Evolutionary conservation across 164 flowering plant species (phyloP).

Genomic region (Aristolochia fimbriata): DNA sequence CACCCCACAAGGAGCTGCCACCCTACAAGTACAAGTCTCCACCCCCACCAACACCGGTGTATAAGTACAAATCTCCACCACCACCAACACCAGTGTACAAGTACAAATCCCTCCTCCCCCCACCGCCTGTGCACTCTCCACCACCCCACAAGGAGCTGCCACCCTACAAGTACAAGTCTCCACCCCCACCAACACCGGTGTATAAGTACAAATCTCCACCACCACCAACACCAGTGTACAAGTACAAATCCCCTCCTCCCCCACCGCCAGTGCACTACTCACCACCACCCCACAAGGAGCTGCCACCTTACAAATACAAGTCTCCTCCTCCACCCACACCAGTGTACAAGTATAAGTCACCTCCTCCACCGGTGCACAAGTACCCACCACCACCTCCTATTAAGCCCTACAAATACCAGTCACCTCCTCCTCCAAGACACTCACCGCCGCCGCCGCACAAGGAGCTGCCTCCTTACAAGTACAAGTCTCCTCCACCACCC

Average conservation of each 20-base stretch:
- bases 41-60: slow-evolving; percentile 6
- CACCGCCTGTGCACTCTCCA: slow-evolving; percentile 1
- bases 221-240: slow-evolving; percentile 9
- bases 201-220: slow-evolving; percentile 4
- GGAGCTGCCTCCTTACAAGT: slow-evolving; percentile 1
- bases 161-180: slow-evolving; percentile 6
- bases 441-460: slow-evolving; percentile 13
- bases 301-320: slow-evolving; percentile 9
- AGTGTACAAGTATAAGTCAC: slow-evolving; percentile 4
- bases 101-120: slow-evolving; percentile 7
- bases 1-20: background rate
- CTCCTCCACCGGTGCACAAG: no score
- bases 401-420: slow-evolving; percentile 1
- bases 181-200: slow-evolving; percentile 10
- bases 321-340: slow-evolving; percentile 7
- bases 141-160: background rate
- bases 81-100: slow-evolving; percentile 9
- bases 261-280: background rate
- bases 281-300: background rate
- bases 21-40: slow-evolving; percentile 8
- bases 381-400: slow-evolving; percentile 2
- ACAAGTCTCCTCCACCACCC: slow-evolving; percentile 9
- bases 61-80: slow-evolving; percentile 15
- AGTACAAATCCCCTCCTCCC: slow-evolving; percentile 9
- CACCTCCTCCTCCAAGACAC: slow-evolving; percentile 8